Base-by-base conservation (phyloP, 345 rosid species). In the Cardamine occulta region DNA sequence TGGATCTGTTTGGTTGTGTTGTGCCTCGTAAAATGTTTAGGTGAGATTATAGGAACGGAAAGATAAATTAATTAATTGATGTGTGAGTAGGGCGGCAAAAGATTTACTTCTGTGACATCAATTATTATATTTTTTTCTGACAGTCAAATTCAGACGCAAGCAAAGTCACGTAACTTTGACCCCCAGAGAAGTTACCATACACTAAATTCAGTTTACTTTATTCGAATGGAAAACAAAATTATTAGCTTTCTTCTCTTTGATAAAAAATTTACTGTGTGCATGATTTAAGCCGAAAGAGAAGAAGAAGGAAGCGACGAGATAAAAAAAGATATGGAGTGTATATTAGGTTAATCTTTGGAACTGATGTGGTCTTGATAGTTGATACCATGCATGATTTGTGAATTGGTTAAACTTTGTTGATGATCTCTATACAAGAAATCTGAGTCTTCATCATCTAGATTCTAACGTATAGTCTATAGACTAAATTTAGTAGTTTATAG, bases 31-130 rank as follows among this genome's bases (percentile, higher is more conserved):
- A 31, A 19, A 8, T 73, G 18, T 53, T 45, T 57, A 24, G 31
- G 24, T 53, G 9, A 31, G 9, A 21, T 44, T 31, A 19, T 32
- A 32, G 5, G n/a, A 39, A 34, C 24, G 11, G 29, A 17, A 0
- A 37, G 26, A 23, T 34, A 42, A 65, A 32, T 23, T 52, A 37
- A 67, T 49, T 21, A 28, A 37, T 68, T 49, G 49, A 69, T 42
- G 24, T 69, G 37, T 53, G 74, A 31, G 35, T 67, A 58, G 79
- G 63, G 60, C 47, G 74, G 79, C 79, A 75, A 61, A 75, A 76
- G 74, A 76, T 76, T 68, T 76, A 49, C 23, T 61, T 68, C 68
- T 68, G 29, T 52, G 57, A 40, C 63, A 40, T 31, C 63, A 68
- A 74, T 59, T 59, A 68, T 66, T 68, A 68, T 75, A 31, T 49